Base-by-base conservation (phyloP, 495 filamentous ascomycete species). In the Penicillium waksmanii region DNA sequence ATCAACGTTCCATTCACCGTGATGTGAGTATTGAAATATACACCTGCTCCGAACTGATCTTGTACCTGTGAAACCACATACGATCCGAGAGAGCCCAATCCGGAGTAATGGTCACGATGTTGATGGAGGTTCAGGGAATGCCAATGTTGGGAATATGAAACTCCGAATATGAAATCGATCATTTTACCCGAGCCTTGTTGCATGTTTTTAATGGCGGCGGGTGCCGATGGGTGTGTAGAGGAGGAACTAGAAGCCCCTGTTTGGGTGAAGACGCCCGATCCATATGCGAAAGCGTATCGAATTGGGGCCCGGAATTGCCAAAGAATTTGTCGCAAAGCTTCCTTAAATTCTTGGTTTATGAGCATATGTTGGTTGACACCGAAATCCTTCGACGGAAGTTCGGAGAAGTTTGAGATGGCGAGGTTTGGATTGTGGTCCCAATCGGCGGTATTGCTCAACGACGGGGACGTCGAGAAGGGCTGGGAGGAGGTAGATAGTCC, bases 161-260 rank as follows among this genome's bases (percentile, higher is more conserved):
- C 94, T 34, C 95, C 96, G 64, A 98, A 96, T 56, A 98, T 96
- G 66, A 98, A 95, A 72, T 98, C 95, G 63, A 98, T 96, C 89
- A 98, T 96, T 73, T 97, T 97, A 9, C 89, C 90, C 2, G 85
- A 87, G 40, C 90, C 90, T 66, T 90, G 86, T 69, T 97, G 93
- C 61, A 90, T 89, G 36, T 89, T 88, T 51, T 86, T 77, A 35
- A 96, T 88, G 11, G 91, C 91, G 23, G 83, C 73, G 18, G 90
- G 91, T 2, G 91, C 84, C 53, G 91, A 86, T 3, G 92, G 87
- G 64, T 97, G 93, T 72, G 84, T 71, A 18, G 84, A 75, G 3
- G 77, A 70, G 3, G 81, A 74, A 15, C 75, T 71, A 10, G 70
- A 69, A 5, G 73, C 71, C 51, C 81, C 82, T 5, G 83, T 85